phyloP scores from a whole-genome alignment of 2,329 filamentous ascomycete genomes.

The Claviceps sp. region DNA sequence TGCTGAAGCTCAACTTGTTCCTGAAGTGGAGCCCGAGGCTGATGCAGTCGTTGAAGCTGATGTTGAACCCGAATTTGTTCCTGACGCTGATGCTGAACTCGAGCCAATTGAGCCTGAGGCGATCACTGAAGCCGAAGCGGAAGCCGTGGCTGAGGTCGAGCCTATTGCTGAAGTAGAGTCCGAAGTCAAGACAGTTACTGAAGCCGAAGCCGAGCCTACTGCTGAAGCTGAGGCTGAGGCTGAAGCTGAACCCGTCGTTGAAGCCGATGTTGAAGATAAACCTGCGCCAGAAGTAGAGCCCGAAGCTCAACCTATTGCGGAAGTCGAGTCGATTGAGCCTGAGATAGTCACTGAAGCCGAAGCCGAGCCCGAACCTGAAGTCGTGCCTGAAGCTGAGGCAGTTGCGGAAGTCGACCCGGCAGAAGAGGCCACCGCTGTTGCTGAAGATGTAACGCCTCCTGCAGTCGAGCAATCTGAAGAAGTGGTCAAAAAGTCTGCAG shows the following conservation, averaged over 20 bases:
- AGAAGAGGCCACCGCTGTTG: neutral
- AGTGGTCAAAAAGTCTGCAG: neutral
- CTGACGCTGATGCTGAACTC: neutral
- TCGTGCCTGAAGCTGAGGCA: neutral
- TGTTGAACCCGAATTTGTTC: neutral
- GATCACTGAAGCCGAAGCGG: neutral
- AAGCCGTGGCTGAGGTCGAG: too few relatives aligned
- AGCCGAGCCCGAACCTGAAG: neutral
- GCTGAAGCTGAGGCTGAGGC: neutral
- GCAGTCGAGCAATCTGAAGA: neutral
- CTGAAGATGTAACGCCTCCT: neutral
- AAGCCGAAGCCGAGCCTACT: neutral
- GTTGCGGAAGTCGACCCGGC: neutral
- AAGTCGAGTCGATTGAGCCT: neutral
- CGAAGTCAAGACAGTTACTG: too few relatives aligned
- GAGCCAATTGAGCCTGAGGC: neutral
- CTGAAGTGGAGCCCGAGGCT: neutral
- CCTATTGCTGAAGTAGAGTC: too few relatives aligned
- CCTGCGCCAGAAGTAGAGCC: neutral
- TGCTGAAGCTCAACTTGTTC: neutral
- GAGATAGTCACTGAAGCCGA: constrained; percentile 1
- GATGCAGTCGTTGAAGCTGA: neutral
- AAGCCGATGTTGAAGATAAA: neutral
- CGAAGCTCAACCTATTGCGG: neutral
- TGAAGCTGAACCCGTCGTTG: neutral